phyloP scores from a whole-genome alignment of 805 yeast species.

The Candida endomychidarum region DNA sequence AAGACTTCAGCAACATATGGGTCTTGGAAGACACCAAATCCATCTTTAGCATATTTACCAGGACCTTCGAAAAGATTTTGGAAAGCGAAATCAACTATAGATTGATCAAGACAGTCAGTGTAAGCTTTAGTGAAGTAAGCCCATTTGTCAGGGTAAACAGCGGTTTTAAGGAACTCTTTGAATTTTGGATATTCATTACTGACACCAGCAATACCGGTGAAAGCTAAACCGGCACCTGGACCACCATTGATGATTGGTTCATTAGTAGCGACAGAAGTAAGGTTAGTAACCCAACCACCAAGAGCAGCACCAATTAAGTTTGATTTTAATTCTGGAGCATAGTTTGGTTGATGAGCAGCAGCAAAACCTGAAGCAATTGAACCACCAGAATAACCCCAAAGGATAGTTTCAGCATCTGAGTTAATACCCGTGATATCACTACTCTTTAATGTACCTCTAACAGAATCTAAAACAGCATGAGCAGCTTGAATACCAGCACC shows the following conservation, averaged over 20 bases:
- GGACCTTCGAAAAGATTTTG: slow-evolving; percentile 7
- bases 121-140: slow-evolving; percentile 5
- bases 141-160: slow-evolving; percentile 10
- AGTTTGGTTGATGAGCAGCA: slow-evolving; percentile 32
- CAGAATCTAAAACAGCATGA: slow-evolving; percentile 28
- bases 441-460: slow-evolving; percentile 26
- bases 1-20: slow-evolving; percentile 15
- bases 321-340: slow-evolving; percentile 32
- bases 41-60: slow-evolving; percentile 12
- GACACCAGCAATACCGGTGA: slow-evolving; percentile 31
- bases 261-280: slow-evolving; percentile 26
- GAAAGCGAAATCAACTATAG: slow-evolving; percentile 6
- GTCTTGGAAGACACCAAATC: slow-evolving; percentile 16
- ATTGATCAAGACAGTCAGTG: slow-evolving; percentile 1
- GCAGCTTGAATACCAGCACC: slow-evolving; percentile 35
- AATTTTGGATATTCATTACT: slow-evolving; percentile 29
- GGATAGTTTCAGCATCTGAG: slow-evolving; percentile 19
- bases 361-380: slow-evolving; percentile 40
- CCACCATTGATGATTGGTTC: slow-evolving; percentile 22
- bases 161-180: slow-evolving; percentile 7
- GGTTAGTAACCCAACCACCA: slow-evolving; percentile 38
- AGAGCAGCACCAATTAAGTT: slow-evolving; percentile 31
- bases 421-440: slow-evolving; percentile 20
- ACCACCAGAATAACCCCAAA: slow-evolving; percentile 44
- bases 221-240: slow-evolving; percentile 29